Evolutionary conservation across 2,329 filamentous ascomycete genomes (phyloP), one percentile per base, ranked within the genome.

Genomic region (Ciborinia camelliae): DNA sequence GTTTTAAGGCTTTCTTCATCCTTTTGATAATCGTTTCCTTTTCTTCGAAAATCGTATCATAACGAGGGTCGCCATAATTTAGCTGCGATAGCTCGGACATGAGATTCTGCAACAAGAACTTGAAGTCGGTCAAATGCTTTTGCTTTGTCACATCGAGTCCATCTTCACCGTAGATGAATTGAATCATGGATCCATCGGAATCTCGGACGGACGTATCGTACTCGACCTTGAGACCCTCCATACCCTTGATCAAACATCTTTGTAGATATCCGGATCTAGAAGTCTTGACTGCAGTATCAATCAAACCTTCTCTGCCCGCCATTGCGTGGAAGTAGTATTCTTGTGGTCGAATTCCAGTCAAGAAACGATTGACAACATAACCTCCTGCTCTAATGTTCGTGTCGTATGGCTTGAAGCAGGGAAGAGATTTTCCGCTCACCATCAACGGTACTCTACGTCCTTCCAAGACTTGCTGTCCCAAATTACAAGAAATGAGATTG

Each of bases 281-380:
- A 1, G 95, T 99, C 80, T 99, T 99, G 77, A 99, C 95, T 69
- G 95, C 95, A 26, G 95, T 99, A 84, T 99, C 95, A 75, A 99
- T 99, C 70, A 99, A 81, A 82, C 95, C 95, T 83, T 99, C 96
- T 79, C 95, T 87, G 72, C 96, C 96, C 74, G 94, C 95, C 96
- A 99, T 99, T 77, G 96, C 92, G 84, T 99, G 95, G 82, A 99
- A 99, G 77, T 94, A 99, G 77, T 97, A 99, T 76, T 99, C 96
- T 74, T 99, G 95, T 5, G 95, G 95, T 63, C 94, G 88, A 67
- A 99, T 95, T 66, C 95, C 95, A 30, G 96, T 99, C 82, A 99
- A 90, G 85, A 99, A 99, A 76, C 95, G 92, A 74, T 96, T 92
- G 58, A 91, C 90, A 69, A 99, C 91, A 78, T 96, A 99, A 23